These are phyloP conservation scores for Pseudoneurospora amorphoporcata DNA, from an alignment of 495 filamentous ascomycete genomes.

Conservation along the genomic window DNA sequence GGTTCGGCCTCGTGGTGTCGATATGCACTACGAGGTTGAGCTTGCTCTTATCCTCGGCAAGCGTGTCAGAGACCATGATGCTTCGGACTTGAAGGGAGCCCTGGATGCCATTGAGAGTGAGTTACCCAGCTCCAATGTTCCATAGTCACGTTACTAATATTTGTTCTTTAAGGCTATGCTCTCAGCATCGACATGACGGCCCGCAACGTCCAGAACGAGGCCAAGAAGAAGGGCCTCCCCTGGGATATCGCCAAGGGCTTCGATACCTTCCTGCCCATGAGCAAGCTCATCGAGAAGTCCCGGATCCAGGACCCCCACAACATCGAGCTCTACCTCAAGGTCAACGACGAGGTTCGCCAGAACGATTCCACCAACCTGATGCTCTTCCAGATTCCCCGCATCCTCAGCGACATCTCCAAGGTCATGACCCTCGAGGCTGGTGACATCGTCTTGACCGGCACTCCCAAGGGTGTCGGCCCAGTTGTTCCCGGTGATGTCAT, in stretches of 20 bases:
- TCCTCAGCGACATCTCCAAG: conserved; percentile 79
- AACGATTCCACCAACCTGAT: conserved; percentile 81
- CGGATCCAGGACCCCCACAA: conserved; percentile 79
- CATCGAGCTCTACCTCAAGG: conserved; percentile 69
- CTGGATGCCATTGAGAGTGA: conserved; percentile 52
- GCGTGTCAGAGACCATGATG: conserved; percentile 60
- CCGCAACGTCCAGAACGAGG: conserved; percentile 86
- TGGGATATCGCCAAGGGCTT: conserved; percentile 96
- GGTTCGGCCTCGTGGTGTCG: conserved; percentile 68
- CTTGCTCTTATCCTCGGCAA: conserved; percentile 80
- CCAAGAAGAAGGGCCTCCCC: conserved; percentile 92
- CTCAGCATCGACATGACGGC: conserved; percentile 90
- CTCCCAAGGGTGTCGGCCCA: conserved; percentile 88
- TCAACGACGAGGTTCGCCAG: conserved; percentile 67
- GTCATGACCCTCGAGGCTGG: conserved; percentile 92
- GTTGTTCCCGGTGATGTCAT: conserved; percentile 83
- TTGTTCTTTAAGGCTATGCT: conserved; percentile 48
- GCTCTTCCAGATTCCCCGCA: conserved; percentile 80
- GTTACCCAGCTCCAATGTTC: background rate
- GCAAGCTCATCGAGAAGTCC: conserved; percentile 62
- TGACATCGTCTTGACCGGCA: conserved; percentile 89
- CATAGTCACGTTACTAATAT: background rate
- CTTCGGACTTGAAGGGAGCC: conserved; percentile 48
- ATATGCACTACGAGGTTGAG: conserved; percentile 92
- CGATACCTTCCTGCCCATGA: conserved; percentile 89